Percentiles rank a stretch among this genome's conserved stretches.
Evolutionary conservation across 352 stramenopile species (phyloP).

Genomic region (Phytophthora hibernalis): DNA sequence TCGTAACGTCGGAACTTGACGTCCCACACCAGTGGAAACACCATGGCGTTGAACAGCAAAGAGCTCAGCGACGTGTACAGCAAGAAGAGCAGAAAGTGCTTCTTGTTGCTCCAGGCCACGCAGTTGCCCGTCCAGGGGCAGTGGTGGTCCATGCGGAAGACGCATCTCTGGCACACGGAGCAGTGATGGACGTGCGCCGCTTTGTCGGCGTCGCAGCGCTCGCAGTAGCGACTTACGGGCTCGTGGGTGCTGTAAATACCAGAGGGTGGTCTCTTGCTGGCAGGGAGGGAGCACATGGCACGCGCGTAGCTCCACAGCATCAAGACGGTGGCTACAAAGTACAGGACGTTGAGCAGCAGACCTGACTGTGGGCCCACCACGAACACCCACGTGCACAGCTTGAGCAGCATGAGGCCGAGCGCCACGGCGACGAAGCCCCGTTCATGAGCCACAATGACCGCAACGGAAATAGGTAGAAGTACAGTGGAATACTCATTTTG

Average conservation of each 20-base stretch:
- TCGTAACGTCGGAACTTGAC: conserved; percentile 7
- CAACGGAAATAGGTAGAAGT: not conserved
- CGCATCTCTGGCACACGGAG: conserved; percentile 72
- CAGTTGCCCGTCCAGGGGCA: conserved; percentile 89
- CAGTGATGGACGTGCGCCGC: conserved; percentile 74
- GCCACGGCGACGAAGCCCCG: conserved; percentile 52
- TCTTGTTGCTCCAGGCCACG: conserved; percentile 88
- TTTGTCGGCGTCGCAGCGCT: conserved; percentile 78
- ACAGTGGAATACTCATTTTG: too few relatives aligned
- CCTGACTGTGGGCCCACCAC: conserved; percentile 42
- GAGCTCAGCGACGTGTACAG: conserved; percentile 78
- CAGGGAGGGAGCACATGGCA: conserved; percentile 44
- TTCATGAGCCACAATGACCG: conserved; percentile 33
- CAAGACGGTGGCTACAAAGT: conserved; percentile 45
- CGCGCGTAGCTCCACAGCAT: conserved; percentile 85
- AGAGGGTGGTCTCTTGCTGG: conserved; percentile 14
- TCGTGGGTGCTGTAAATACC: not conserved
- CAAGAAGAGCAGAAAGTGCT: conserved; percentile 84
- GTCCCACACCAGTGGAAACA: conserved; percentile 36
- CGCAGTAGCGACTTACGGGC: conserved; percentile 65
- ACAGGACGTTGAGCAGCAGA: conserved; percentile 43
- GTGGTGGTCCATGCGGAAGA: conserved; percentile 90
- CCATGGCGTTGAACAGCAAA: conserved; percentile 62
- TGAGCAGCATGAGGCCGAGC: conserved; percentile 71
- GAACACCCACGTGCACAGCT: conserved; percentile 59